Base-by-base conservation (phyloP, 345 rosid species). In the Noccaea caerulescens region DNA sequence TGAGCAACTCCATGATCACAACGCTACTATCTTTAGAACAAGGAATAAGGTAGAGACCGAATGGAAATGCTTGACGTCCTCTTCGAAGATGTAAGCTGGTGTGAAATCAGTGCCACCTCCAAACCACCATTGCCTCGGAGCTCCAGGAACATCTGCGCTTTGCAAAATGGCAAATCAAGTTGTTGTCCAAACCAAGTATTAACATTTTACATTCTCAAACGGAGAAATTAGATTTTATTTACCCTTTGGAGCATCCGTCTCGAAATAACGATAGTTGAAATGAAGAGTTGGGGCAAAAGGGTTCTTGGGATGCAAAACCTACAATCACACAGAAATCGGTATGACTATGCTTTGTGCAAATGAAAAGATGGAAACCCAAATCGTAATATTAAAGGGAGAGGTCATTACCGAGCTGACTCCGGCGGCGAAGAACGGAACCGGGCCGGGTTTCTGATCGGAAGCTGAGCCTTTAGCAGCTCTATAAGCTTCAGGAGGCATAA, bases 51-150 rank as follows among this genome's bases (percentile, higher is more conserved):
- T 8, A 18, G 10, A 67, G 82, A 94, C 99, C 75, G 90, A 83
- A 72, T 94, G 99, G 46, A 94, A 94, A 78, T 91, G 98, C 83
- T 84, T 88, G 69, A 89, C 96, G 84, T 94, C 99, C 66, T 94
- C 98, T 63, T 94, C 96, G 61, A 89, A 89, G 78, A 94, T 86
- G 74, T 94, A 94, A 78, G 99, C 82, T 77, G 99, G 99, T 47
- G 99, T 91, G 27, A 94, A 84, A 84, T 94, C 99, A 66, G 99
- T 94, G n/a, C 99, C 99, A 67, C 99, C 97, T 34, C 99, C 97
- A 75, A 94, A 91, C 99, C 99, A 94, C 99, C 99, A 94, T 69
- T 91, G 97, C 81, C 88, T 82, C 0, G 97, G 97, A 55, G 97
- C 97, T 82, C 99, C 99, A 54, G 96, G 97, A 70, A 68, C 66